Conservation (phyloP, 225 moss, liverwort and hornwort species). For the Rhytidiadelphus loreus region DNA sequence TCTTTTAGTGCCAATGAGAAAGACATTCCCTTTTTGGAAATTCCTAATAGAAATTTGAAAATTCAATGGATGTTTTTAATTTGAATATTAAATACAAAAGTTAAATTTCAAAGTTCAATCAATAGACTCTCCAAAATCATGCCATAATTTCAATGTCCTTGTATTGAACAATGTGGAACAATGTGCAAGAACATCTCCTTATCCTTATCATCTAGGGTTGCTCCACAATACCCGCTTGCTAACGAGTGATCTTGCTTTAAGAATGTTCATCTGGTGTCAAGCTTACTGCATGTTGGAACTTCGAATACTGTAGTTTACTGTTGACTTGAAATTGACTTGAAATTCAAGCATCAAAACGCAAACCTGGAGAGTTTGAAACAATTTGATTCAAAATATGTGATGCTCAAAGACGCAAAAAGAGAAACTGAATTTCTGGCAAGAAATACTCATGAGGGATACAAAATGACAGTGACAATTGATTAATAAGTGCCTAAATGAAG, state of each 20-base stretch:
- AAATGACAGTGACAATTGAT: neutral
- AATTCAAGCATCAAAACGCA: neutral
- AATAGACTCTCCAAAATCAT: neutral
- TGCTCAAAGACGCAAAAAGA: neutral
- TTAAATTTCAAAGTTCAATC: neutral
- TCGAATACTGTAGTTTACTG: neutral
- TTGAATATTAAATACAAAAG: neutral
- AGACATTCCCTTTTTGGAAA: rapidly evolving
- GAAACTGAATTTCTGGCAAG: neutral
- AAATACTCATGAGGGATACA: neutral
- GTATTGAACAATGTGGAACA: neutral
- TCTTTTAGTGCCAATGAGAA: rapidly evolving
- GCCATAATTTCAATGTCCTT: neutral
- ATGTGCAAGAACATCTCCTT: neutral
- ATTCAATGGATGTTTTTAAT: neutral
- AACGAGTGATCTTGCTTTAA: neutral
- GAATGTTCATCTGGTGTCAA: neutral
- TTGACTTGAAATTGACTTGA: neutral
- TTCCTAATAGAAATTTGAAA: no score
- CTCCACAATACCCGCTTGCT: neutral
- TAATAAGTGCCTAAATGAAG: neutral
- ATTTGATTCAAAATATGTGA: neutral
- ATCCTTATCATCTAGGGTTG: neutral
- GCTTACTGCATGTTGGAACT: neutral
- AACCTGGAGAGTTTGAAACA: neutral